Percentiles rank a stretch among this genome's conserved stretches.
Evolutionary conservation across 208 protist species (phyloP).

Genomic region (Trypanosoma cruzi): DNA sequence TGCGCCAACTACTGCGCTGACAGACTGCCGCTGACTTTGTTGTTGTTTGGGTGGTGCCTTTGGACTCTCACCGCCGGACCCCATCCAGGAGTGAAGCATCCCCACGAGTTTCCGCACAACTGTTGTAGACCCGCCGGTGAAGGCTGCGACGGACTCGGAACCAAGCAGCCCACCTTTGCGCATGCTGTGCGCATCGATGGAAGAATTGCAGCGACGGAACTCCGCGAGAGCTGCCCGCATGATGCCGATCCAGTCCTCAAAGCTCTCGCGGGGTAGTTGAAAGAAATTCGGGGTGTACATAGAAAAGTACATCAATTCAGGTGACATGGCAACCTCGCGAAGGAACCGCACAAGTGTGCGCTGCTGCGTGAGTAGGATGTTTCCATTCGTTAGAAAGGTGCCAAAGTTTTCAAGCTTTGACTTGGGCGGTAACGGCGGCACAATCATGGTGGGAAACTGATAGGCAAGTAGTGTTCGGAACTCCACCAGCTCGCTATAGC

Average conservation of each 20-base stretch:
- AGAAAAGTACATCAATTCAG: constrained; percentile 81
- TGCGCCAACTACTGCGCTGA: background rate
- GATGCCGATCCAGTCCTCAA: constrained; percentile 53
- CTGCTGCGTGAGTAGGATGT: constrained; percentile 58
- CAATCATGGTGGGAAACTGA: constrained; percentile 75
- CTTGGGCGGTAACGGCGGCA: constrained; percentile 83
- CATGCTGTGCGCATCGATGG: constrained; percentile 55
- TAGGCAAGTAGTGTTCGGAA: constrained; percentile 69
- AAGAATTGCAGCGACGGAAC: constrained; percentile 43
- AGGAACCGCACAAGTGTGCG: constrained; percentile 72
- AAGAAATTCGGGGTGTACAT: constrained; percentile 78
- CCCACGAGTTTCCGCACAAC: constrained; percentile 60
- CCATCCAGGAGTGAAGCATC: constrained; percentile 43
- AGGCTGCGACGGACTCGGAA: constrained; percentile 46
- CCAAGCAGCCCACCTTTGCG: constrained; percentile 50
- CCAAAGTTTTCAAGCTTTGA: constrained; percentile 60
- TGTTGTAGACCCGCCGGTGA: constrained; percentile 59
- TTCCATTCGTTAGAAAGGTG: constrained; percentile 62
- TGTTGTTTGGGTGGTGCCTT: background rate
- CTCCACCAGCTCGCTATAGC: constrained; percentile 82
- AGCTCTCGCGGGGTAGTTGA: constrained; percentile 68
- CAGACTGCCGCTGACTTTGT: background rate
- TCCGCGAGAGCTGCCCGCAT: constrained; percentile 46
- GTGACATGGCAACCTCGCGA: constrained; percentile 61
- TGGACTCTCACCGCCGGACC: constrained; percentile 3